Conservation (phyloP, 75 land plant species). For the Chamaecyparis obtusa region DNA sequence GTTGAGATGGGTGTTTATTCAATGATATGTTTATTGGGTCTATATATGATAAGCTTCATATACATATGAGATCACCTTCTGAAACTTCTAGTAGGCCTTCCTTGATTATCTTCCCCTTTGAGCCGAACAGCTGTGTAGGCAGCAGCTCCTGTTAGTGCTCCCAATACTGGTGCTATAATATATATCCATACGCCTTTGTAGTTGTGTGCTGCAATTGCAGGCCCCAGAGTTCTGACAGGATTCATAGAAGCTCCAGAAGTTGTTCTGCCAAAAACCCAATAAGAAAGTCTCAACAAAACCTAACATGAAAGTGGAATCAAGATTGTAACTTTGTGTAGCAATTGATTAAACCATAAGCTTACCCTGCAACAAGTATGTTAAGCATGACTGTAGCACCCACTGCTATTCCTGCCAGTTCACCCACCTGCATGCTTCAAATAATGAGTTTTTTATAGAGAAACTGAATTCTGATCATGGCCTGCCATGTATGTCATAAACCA, state of each 20-base stretch:
- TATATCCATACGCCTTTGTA: slow-evolving; percentile 70
- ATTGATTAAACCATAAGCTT: neutral
- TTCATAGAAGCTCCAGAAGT: slow-evolving; percentile 72
- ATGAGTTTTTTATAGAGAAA: neutral
- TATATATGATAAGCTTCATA: neutral
- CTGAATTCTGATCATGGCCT: too few species aligned
- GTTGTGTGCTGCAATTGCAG: slow-evolving; percentile 59
- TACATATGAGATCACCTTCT: neutral
- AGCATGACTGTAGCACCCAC: slow-evolving; percentile 88
- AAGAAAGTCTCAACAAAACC: neutral
- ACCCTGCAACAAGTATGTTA: slow-evolving; percentile 89
- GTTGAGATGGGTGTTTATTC: neutral
- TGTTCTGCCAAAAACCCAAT: slow-evolving; percentile 18
- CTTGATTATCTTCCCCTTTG: neutral
- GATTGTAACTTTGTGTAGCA: neutral
- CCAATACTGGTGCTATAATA: slow-evolving; percentile 50
- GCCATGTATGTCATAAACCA: too few species aligned
- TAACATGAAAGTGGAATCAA: neutral
- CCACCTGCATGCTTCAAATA: slow-evolving; percentile 43
- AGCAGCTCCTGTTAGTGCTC: slow-evolving; percentile 52
- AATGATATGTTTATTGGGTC: neutral
- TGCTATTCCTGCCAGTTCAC: slow-evolving; percentile 92
- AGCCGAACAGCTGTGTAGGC: slow-evolving; percentile 37
- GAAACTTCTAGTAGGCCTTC: slow-evolving; percentile 4
- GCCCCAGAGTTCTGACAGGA: slow-evolving; percentile 68